Conservation (phyloP, 2,329 filamentous ascomycete genomes). For the Monosporascus sp. region DNA sequence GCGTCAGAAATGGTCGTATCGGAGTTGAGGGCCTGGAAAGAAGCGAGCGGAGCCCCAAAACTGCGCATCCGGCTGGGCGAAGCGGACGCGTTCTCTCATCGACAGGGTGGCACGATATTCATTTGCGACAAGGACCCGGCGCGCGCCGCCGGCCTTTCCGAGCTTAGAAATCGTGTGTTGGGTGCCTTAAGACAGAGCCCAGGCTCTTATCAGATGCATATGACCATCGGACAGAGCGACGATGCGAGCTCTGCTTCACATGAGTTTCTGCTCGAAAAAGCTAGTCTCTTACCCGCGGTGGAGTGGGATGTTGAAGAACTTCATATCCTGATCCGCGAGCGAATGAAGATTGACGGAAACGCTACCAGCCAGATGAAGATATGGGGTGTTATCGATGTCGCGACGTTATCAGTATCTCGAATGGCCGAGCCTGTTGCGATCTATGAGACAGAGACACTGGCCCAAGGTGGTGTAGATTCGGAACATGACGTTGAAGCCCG, state of each 20-base stretch:
- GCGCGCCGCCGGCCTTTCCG: conserved; percentile 17
- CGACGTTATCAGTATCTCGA: conserved; percentile 11
- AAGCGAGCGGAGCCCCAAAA: conserved; percentile 1
- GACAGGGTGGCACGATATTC: conserved; percentile 45
- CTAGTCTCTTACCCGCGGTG: conserved; percentile 39
- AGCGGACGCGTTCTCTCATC: conserved; percentile 43
- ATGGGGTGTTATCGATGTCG: conserved; percentile 46
- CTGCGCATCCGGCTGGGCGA: conserved; percentile 31
- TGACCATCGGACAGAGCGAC: conserved; percentile 57
- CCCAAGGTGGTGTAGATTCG: not conserved
- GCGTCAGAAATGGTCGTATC: conserved; percentile 37
- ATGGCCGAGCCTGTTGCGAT: conserved; percentile 8
- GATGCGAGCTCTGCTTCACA: conserved; percentile 39
- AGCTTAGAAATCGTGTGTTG: conserved; percentile 32
- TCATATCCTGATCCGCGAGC: conserved; percentile 48
- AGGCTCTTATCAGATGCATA: conserved; percentile 39
- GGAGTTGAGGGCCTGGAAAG: conserved; percentile 19
- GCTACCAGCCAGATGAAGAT: conserved; percentile 46
- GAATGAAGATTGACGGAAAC: conserved; percentile 21
- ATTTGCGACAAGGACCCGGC: conserved; percentile 28
- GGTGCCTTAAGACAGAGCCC: conserved; percentile 28
- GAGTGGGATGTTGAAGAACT: conserved; percentile 45
- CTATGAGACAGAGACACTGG: conserved; percentile 6
- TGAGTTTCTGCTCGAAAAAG: conserved; percentile 48
- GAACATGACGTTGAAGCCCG: not conserved